A percentile compares a stretch with the other conserved stretches of the same genome.
Evolutionary conservation across 164 flowering plant genomes (phyloP).

Genomic region (Umbellularia californica): DNA sequence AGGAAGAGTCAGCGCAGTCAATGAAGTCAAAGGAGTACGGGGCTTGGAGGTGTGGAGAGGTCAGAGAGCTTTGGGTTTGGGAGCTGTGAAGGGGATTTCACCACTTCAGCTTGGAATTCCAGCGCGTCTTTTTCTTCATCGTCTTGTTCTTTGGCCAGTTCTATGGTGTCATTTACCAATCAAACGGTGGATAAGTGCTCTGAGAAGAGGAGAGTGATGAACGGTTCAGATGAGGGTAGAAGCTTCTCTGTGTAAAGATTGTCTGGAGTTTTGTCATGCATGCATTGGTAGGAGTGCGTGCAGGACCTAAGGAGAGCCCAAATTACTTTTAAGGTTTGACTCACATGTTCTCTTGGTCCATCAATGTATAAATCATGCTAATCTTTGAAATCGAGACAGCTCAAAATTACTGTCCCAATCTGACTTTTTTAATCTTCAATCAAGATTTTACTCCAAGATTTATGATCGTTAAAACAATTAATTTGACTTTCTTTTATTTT

Average conservation of each 20-base stretch:
- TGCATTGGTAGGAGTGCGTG: background rate
- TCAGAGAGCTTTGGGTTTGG: background rate
- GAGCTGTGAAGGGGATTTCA: constrained; percentile 7
- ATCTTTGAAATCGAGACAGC: background rate
- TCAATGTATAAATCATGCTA: too few species aligned
- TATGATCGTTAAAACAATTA: too few species aligned
- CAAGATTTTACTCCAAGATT: too few species aligned
- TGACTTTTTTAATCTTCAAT: background rate
- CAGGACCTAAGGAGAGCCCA: too few species aligned
- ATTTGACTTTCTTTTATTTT: too few species aligned
- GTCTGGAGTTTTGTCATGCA: background rate
- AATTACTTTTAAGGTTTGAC: too few species aligned
- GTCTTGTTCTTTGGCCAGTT: background rate
- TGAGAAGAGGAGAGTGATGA: background rate
- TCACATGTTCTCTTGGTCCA: too few species aligned
- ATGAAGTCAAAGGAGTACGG: background rate
- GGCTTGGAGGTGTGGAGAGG: background rate
- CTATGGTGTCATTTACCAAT: background rate
- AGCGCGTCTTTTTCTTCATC: background rate
- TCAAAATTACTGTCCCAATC: background rate
- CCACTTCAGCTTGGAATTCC: background rate
- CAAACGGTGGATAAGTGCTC: background rate
- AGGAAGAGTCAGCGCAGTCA: background rate
- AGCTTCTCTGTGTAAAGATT: background rate
- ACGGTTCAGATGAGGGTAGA: background rate